Conservation (phyloP, 1,284 basidiomycete species). For the Sanguinoderma infundibulare region DNA sequence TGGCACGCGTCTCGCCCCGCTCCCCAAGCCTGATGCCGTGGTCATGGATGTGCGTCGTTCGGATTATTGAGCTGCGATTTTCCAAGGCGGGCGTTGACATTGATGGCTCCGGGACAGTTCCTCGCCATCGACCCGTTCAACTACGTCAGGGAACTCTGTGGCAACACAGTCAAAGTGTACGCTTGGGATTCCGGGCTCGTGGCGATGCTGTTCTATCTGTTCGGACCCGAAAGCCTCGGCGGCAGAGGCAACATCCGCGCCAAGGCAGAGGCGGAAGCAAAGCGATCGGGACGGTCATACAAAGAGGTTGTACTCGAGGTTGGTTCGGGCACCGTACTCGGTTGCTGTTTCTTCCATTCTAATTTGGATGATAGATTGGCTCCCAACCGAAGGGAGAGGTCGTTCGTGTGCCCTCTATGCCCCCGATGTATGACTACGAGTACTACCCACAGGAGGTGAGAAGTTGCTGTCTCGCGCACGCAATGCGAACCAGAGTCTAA, state of each 20-base stretch:
- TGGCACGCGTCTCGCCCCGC: neutral
- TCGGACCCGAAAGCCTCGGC: slow-evolving; percentile 20
- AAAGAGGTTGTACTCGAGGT: slow-evolving; percentile 22
- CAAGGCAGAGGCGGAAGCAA: slow-evolving; percentile 18
- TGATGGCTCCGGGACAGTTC: slow-evolving; percentile 10
- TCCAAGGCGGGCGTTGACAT: neutral
- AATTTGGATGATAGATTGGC: slow-evolving; percentile 7
- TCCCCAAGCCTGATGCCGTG: neutral
- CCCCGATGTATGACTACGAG: slow-evolving; percentile 31
- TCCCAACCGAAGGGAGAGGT: slow-evolving; percentile 12
- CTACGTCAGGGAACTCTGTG: slow-evolving; percentile 1
- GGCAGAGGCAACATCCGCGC: slow-evolving; percentile 21
- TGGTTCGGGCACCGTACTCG: neutral
- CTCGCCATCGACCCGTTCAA: slow-evolving; percentile 16
- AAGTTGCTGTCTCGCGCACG: neutral
- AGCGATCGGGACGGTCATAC: slow-evolving; percentile 10
- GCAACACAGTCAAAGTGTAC: slow-evolving; percentile 19
- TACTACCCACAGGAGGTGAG: slow-evolving; percentile 27
- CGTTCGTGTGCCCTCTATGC: slow-evolving; percentile 21
- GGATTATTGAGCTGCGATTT: neutral
- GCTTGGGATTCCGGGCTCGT: slow-evolving; percentile 18
- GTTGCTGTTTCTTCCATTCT: neutral
- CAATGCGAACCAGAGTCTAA: slow-evolving; percentile 4
- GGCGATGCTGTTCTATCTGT: slow-evolving; percentile 13
- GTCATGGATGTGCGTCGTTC: neutral